Evolutionary conservation across 179 eudicot species (phyloP).

Genomic region (Heliamphora ciliata): DNA sequence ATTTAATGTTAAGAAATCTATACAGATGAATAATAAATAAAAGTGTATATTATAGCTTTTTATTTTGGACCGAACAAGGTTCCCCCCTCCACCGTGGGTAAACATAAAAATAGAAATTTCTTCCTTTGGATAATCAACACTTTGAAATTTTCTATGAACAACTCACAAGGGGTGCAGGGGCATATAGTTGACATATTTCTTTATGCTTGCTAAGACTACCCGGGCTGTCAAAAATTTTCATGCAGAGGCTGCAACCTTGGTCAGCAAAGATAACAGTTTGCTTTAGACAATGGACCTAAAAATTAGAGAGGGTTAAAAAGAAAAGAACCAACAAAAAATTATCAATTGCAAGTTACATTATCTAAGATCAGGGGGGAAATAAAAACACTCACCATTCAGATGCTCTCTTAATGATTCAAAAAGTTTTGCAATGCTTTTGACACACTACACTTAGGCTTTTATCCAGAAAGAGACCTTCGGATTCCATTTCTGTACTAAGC

Average conservation of each 20-base stretch:
- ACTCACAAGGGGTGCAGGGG: constrained; percentile 58
- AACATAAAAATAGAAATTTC: background rate
- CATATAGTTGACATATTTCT: constrained; percentile 40
- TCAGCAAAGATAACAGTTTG: constrained; percentile 46
- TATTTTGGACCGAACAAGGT: background rate
- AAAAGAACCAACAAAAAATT: background rate
- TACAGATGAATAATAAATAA: background rate
- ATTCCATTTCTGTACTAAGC: constrained; percentile 34
- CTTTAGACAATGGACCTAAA: constrained; percentile 57
- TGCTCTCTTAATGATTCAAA: constrained; percentile 76
- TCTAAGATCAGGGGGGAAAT: background rate
- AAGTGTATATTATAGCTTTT: background rate
- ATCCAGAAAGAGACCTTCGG: constrained; percentile 31
- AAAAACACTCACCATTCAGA: constrained; percentile 40
- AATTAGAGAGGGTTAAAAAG: constrained; percentile 6
- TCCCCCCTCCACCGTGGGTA: too few relatives aligned
- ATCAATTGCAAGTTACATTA: background rate
- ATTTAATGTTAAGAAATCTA: background rate
- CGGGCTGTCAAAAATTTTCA: constrained; percentile 46
- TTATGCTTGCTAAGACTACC: constrained; percentile 43
- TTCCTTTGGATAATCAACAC: background rate
- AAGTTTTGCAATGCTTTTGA: constrained; percentile 53
- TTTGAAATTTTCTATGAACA: constrained; percentile 2
- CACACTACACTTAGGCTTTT: too few relatives aligned
- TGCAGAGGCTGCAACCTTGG: constrained; percentile 59